Evolutionary conservation across 108 stramenopile species (phyloP).

Genomic region (Pseudonitzschia multistriata): DNA sequence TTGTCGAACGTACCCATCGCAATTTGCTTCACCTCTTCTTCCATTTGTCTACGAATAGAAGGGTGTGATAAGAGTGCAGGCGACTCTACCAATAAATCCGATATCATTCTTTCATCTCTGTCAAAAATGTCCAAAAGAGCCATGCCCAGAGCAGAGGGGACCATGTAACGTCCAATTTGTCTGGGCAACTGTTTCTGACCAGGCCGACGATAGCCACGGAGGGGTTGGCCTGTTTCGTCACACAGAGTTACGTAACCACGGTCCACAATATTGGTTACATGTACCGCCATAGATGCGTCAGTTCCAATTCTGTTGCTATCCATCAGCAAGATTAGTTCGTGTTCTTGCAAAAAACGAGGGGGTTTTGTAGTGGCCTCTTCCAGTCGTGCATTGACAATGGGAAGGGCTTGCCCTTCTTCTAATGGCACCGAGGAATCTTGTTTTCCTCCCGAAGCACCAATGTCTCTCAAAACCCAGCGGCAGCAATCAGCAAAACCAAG

Average conservation of each 20-base stretch:
- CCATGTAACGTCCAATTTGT: slow-evolving; percentile 36
- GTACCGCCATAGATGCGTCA: slow-evolving; percentile 53
- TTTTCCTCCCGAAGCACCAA: slow-evolving; percentile 20
- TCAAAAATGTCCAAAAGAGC: slow-evolving; percentile 27
- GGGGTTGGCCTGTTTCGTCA: slow-evolving; percentile 27
- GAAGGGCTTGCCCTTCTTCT: slow-evolving; percentile 13
- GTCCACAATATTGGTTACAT: slow-evolving; percentile 37
- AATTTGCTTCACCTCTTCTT: slow-evolving; percentile 36
- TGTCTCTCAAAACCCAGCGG: slow-evolving; percentile 33
- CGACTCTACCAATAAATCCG: neutral
- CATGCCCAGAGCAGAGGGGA: slow-evolving; percentile 29
- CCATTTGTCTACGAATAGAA: slow-evolving; percentile 36
- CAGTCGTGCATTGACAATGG: slow-evolving; percentile 11
- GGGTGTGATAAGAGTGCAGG: slow-evolving; percentile 31
- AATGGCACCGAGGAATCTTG: neutral
- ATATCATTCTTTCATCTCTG: slow-evolving; percentile 1
- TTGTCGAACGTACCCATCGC: slow-evolving; percentile 30
- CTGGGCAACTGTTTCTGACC: slow-evolving; percentile 27
- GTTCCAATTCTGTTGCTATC: slow-evolving; percentile 59
- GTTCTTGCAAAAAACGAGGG: slow-evolving; percentile 36
- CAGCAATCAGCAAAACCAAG: slow-evolving; percentile 36
- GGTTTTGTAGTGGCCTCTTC: slow-evolving; percentile 25
- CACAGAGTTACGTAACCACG: slow-evolving; percentile 32
- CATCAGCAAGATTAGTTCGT: slow-evolving; percentile 41
- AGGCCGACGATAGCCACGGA: slow-evolving; percentile 28